A percentile compares a stretch with the other conserved stretches of the same genome.
These are phyloP conservation scores for Antitrichia curtipendula DNA, from an alignment of 225 moss, liverwort and hornwort species.

Conservation along the genomic window DNA sequence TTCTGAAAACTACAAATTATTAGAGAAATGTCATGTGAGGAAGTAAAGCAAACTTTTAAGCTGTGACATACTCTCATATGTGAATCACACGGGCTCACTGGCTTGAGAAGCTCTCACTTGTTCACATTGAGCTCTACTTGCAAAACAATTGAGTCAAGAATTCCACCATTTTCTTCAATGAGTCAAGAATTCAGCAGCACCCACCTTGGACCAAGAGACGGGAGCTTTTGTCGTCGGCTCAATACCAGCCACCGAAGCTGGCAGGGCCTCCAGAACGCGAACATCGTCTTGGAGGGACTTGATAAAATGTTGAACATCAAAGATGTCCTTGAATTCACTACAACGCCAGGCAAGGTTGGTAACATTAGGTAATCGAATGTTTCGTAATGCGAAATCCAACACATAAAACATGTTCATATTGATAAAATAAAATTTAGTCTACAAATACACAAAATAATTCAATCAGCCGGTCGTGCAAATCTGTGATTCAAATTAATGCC, in stretches of 20 bases:
- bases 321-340: conserved; percentile 91
- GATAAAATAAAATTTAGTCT: background rate
- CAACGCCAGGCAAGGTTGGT: background rate
- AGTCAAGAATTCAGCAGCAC: background rate
- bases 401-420: background rate
- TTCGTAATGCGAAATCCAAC: background rate
- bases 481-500: background rate
- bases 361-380: background rate
- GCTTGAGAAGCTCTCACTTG: background rate
- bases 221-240: conserved; percentile 72
- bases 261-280: conserved; percentile 67
- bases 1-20: background rate
- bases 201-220: conserved; percentile 95
- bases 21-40: background rate
- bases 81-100: background rate
- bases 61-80: background rate
- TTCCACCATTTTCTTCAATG: too few relatives aligned
- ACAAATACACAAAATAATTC: background rate
- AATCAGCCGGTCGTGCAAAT: background rate
- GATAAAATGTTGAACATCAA: conserved; percentile 44
- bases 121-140: background rate
- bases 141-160: background rate
- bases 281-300: conserved; percentile 56
- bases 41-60: background rate
- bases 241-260: conserved; percentile 46